Conservation (phyloP, 148 eudicot genomes). For the Amaranthus palmeri region DNA sequence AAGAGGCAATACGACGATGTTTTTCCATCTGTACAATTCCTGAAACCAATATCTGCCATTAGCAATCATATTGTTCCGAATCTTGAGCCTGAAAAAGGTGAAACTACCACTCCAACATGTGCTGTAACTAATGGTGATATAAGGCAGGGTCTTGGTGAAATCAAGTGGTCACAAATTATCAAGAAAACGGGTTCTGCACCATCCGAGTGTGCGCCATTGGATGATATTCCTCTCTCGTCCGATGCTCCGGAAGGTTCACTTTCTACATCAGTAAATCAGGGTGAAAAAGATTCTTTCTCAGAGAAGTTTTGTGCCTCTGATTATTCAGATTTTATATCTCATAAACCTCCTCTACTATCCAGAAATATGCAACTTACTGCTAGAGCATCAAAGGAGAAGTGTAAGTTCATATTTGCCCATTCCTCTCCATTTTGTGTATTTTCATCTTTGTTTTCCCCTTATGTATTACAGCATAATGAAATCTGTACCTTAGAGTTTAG, state of each 20-base stretch:
- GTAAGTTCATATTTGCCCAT: slow-evolving; percentile 22
- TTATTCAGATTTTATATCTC: slow-evolving; percentile 14
- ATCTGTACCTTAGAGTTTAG: too few species aligned
- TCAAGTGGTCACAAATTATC: slow-evolving; percentile 33
- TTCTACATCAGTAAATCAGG: slow-evolving; percentile 20
- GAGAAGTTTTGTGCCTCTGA: slow-evolving; percentile 20
- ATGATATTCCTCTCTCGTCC: slow-evolving; percentile 34
- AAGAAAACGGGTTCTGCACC: slow-evolving; percentile 19
- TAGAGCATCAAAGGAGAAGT: slow-evolving; percentile 21
- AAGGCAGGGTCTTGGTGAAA: slow-evolving; percentile 30
- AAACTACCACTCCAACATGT: slow-evolving; percentile 20
- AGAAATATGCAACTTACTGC: slow-evolving; percentile 14
- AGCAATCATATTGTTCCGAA: slow-evolving; percentile 22
- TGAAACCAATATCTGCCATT: slow-evolving; percentile 16
- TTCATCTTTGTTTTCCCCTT: not conserved
- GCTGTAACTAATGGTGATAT: slow-evolving; percentile 17
- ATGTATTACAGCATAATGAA: too few species aligned
- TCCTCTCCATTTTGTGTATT: not conserved
- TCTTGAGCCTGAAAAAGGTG: slow-evolving; percentile 25
- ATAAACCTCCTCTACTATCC: slow-evolving; percentile 1
- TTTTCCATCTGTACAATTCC: slow-evolving; percentile 14
- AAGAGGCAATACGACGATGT: slow-evolving; percentile 21
- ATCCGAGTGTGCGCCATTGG: slow-evolving; percentile 33
- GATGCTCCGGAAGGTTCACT: slow-evolving; percentile 16
- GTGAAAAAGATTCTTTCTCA: slow-evolving; percentile 21